Percentiles rank a stretch among this genome's conserved stretches.
Conservation (phyloP, 2,329 filamentous ascomycete species). For the Orbilia quercus region DNA sequence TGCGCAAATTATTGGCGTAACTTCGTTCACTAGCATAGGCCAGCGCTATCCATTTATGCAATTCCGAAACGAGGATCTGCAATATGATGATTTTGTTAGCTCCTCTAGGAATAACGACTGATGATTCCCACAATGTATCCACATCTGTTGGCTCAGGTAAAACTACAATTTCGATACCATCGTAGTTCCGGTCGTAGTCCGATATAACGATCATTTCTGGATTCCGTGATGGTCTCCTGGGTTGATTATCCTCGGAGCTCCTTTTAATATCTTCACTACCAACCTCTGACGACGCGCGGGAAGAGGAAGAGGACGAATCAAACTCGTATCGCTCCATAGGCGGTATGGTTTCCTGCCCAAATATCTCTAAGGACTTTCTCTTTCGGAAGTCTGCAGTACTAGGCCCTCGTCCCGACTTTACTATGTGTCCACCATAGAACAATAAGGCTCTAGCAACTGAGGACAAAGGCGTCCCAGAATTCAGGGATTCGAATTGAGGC, state of each 20-base stretch:
- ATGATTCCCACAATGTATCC: slow-evolving; percentile 11
- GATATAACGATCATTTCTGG: slow-evolving; percentile 23
- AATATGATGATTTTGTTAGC: slow-evolving; percentile 6
- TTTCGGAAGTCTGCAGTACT: slow-evolving; percentile 12
- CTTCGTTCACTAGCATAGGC: neutral
- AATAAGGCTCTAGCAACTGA: slow-evolving; percentile 9
- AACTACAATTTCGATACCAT: slow-evolving; percentile 39
- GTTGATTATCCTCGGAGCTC: neutral
- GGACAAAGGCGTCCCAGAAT: neutral
- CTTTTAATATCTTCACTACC: neutral
- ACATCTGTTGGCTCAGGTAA: slow-evolving; percentile 30
- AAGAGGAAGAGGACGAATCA: slow-evolving; percentile 8
- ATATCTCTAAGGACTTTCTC: slow-evolving; percentile 10
- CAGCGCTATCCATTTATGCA: slow-evolving; percentile 12
- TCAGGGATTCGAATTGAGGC: neutral
- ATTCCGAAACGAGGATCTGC: slow-evolving; percentile 19
- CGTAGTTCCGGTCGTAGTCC: slow-evolving; percentile 31
- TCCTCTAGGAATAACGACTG: slow-evolving; percentile 9
- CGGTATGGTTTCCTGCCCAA: slow-evolving; percentile 16
- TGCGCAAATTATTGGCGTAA: slow-evolving; percentile 10
- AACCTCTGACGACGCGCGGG: too few relatives aligned
- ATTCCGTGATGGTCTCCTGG: neutral
- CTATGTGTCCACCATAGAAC: slow-evolving; percentile 2
- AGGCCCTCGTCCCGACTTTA: neutral
- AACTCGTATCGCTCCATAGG: slow-evolving; percentile 23